Evolutionary conservation across 768 basidiomycete genomes (phyloP).

Genomic region (Macrolepiota fuliginosa): DNA sequence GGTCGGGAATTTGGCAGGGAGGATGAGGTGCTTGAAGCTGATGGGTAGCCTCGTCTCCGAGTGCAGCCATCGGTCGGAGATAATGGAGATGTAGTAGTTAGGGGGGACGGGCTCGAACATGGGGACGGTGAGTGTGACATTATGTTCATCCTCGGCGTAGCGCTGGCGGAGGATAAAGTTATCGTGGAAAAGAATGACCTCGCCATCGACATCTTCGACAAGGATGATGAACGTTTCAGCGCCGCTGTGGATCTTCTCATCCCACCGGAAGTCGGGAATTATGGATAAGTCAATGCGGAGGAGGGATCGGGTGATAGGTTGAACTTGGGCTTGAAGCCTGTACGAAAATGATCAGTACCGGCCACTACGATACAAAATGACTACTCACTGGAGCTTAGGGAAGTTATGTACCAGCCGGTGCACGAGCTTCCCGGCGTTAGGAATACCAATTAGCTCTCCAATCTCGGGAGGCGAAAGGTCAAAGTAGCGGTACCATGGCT

Average conservation of each 20-base stretch:
- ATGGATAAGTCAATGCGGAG: constrained; percentile 92
- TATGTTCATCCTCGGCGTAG: constrained; percentile 93
- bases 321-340: constrained; percentile 91
- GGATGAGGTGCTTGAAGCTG: constrained; percentile 96
- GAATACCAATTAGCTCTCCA: constrained; percentile 91
- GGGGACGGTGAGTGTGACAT: constrained; percentile 89
- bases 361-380: neutral
- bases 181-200: constrained; percentile 94
- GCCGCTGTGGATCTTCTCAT: constrained; percentile 86
- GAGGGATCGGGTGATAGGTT: constrained; percentile 92
- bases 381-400: constrained; percentile 83
- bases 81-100: constrained; percentile 94
- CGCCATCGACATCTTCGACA: constrained; percentile 97
- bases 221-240: constrained; percentile 92
- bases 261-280: constrained; percentile 98
- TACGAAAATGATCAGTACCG: neutral
- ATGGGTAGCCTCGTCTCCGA: constrained; percentile 93
- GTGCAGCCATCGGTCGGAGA: constrained; percentile 96
- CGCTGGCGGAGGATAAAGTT: constrained; percentile 88
- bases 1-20: constrained; percentile 94
- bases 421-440: constrained; percentile 88
- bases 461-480: constrained; percentile 90
- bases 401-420: constrained; percentile 94
- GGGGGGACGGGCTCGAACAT: constrained; percentile 98
- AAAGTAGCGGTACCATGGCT: constrained; percentile 98